phyloP scores from a whole-genome alignment of 441 rosid species.

The Adansonia madagascariensis region DNA sequence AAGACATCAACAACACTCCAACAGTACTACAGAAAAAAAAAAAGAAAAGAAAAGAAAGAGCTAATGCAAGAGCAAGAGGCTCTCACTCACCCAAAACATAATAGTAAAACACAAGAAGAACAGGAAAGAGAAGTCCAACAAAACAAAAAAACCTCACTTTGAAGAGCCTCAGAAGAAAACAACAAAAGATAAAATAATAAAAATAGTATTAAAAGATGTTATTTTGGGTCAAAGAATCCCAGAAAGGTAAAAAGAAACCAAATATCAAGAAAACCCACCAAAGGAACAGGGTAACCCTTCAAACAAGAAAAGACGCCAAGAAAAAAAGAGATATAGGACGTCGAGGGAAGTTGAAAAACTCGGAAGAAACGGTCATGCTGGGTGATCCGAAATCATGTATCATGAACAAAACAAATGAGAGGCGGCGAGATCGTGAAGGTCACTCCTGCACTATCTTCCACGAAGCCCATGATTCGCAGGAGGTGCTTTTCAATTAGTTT shows the following conservation, averaged over 20 bases:
- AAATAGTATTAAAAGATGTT: conserved; percentile 10
- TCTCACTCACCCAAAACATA: conserved; percentile 8
- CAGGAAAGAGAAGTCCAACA: conserved; percentile 12
- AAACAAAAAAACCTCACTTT: conserved; percentile 26
- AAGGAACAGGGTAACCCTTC: conserved; percentile 29
- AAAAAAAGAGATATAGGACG: conserved; percentile 15
- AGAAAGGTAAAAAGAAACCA: conserved; percentile 27
- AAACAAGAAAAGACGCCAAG: conserved; percentile 34
- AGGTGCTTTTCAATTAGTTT: not conserved
- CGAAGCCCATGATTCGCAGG: conserved; percentile 37
- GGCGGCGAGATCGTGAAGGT: conserved; percentile 47
- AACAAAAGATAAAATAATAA: conserved; percentile 20
- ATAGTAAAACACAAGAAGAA: conserved; percentile 18
- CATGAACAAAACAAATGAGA: not conserved
- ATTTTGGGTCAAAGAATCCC: conserved; percentile 28
- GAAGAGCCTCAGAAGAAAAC: conserved; percentile 25
- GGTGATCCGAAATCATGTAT: conserved; percentile 50
- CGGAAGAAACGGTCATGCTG: conserved; percentile 45
- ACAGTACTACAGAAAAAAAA: not conserved
- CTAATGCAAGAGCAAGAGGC: not conserved
- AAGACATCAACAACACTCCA: conserved; percentile 53
- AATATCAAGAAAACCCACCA: conserved; percentile 31
- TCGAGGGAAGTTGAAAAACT: conserved; percentile 28
- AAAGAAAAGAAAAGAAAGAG: too few species aligned
- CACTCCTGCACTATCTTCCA: conserved; percentile 40